phyloP scores from a whole-genome alignment of 257 asterid genomes.

The Craterostigma plantagineum region DNA sequence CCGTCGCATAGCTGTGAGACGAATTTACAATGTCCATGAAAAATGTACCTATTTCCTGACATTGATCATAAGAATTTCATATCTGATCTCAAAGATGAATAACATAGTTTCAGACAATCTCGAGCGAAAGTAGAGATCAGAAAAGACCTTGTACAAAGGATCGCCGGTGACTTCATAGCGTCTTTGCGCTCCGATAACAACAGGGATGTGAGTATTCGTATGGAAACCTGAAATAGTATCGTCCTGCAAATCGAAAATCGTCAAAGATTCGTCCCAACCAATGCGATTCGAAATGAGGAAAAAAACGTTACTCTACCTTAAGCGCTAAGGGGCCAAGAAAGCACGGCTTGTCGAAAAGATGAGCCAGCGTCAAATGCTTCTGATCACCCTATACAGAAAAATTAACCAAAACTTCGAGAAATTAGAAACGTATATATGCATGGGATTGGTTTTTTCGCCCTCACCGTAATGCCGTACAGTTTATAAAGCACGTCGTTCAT shows the following conservation, averaged over 20 bases:
- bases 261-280: no score
- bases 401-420: no score
- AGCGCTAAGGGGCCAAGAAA: constrained; percentile 73
- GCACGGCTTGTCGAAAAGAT: constrained; percentile 90
- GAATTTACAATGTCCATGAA: constrained; percentile 77
- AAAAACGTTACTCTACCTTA: constrained; percentile 22
- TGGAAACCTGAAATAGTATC: constrained; percentile 66
- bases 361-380: constrained; percentile 66
- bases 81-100: background rate
- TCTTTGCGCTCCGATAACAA: constrained; percentile 79
- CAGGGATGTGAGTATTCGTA: constrained; percentile 82
- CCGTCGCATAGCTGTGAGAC: constrained; percentile 85
- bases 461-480: constrained; percentile 52
- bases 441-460: no score
- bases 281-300: background rate
- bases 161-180: constrained; percentile 91
- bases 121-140: no score
- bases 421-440: no score
- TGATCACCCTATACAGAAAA: constrained; percentile 45
- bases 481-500: constrained; percentile 85
- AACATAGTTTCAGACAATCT: background rate
- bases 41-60: constrained; percentile 57
- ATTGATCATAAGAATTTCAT: background rate
- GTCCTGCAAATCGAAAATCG: constrained; percentile 25
- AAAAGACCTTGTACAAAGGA: constrained; percentile 44